Evolutionary conservation across 352 stramenopile species (phyloP).

Genomic region (Thalassiosira mediterranea): DNA sequence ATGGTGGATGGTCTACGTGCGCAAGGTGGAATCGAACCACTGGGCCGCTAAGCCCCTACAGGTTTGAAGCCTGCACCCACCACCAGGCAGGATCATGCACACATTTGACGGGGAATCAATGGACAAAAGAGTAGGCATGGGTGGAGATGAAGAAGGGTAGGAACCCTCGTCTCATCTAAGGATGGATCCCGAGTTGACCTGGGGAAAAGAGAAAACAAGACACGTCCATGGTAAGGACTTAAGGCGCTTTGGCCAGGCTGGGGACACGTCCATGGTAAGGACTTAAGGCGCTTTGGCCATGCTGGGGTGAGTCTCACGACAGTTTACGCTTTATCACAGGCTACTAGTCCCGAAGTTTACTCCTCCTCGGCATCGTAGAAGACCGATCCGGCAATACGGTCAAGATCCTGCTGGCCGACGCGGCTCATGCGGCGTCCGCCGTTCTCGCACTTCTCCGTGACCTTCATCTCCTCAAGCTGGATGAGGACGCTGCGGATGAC

Average conservation of each 20-base stretch:
- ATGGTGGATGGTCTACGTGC: slow-evolving; percentile 50
- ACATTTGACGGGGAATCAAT: slow-evolving; percentile 16
- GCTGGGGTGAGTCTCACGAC: slow-evolving; percentile 2
- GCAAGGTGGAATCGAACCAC: slow-evolving; percentile 81
- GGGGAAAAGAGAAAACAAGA: too few relatives aligned
- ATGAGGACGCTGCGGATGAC: slow-evolving; percentile 97
- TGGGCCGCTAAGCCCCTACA: slow-evolving; percentile 65
- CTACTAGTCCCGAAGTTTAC: background rate
- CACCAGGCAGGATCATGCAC: slow-evolving; percentile 45
- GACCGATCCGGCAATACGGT: slow-evolving; percentile 97
- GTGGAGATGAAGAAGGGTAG: too few relatives aligned
- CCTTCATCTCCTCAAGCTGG: slow-evolving; percentile 98
- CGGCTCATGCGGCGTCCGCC: slow-evolving; percentile 94
- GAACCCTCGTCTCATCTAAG: too few relatives aligned
- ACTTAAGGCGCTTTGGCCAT: slow-evolving; percentile 28
- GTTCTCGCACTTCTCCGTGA: slow-evolving; percentile 96
- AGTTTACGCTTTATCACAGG: slow-evolving; percentile 6
- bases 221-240: slow-evolving; percentile 35
- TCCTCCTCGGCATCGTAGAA: slow-evolving; percentile 73
- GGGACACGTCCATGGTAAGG: slow-evolving; percentile 25
- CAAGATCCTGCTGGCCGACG: slow-evolving; percentile 98
- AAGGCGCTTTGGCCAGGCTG: slow-evolving; percentile 27
- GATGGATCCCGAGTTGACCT: too few relatives aligned
- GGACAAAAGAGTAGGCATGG: too few relatives aligned
- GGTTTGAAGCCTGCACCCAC: slow-evolving; percentile 57